A percentile compares a stretch with the other conserved stretches of the same genome.
Conservation (phyloP, 768 basidiomycete genomes). For the Psilocybe tampanensis region DNA sequence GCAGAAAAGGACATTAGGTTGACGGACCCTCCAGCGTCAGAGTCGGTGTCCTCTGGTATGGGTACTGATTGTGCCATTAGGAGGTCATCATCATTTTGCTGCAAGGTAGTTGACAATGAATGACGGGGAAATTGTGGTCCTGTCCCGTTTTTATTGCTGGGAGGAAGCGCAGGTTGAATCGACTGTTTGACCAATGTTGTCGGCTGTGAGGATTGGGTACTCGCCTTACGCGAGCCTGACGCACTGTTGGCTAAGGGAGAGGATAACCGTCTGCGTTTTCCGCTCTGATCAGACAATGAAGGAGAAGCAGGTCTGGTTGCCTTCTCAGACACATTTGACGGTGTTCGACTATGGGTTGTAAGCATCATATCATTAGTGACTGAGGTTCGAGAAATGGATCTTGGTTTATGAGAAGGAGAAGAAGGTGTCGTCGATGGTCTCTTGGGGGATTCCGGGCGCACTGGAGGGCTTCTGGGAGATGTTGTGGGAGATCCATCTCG, state of each 20-base stretch:
- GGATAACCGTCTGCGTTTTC: slow-evolving; percentile 45
- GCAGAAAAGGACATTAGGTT: slow-evolving; percentile 76
- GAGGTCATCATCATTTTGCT: slow-evolving; percentile 58
- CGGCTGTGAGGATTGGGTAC: slow-evolving; percentile 39
- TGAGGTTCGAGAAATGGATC: slow-evolving; percentile 49
- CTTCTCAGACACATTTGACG: slow-evolving; percentile 36
- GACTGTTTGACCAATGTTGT: slow-evolving; percentile 31
- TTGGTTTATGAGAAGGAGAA: slow-evolving; percentile 43
- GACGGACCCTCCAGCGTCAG: slow-evolving; percentile 59
- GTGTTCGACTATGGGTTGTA: slow-evolving; percentile 40
- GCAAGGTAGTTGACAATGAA: slow-evolving; percentile 43
- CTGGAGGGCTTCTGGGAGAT: slow-evolving; percentile 36
- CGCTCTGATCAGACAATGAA: slow-evolving; percentile 38
- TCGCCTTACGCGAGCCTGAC: slow-evolving; percentile 41
- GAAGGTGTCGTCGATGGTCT: slow-evolving; percentile 52
- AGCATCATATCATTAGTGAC: slow-evolving; percentile 32
- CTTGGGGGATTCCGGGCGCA: slow-evolving; percentile 51
- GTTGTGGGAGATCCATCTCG: slow-evolving; percentile 45
- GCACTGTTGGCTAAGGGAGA: slow-evolving; percentile 45
- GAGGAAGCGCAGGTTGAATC: slow-evolving; percentile 25
- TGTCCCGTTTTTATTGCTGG: slow-evolving; percentile 22
- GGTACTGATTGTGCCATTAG: slow-evolving; percentile 74
- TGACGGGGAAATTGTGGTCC: slow-evolving; percentile 42
- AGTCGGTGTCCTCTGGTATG: slow-evolving; percentile 75
- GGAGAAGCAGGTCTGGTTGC: slow-evolving; percentile 38